Evolutionary conservation across 148 eudicot species (phyloP), one percentile per base, ranked within the genome.

Genomic region (Chenopodium quinoa): DNA sequence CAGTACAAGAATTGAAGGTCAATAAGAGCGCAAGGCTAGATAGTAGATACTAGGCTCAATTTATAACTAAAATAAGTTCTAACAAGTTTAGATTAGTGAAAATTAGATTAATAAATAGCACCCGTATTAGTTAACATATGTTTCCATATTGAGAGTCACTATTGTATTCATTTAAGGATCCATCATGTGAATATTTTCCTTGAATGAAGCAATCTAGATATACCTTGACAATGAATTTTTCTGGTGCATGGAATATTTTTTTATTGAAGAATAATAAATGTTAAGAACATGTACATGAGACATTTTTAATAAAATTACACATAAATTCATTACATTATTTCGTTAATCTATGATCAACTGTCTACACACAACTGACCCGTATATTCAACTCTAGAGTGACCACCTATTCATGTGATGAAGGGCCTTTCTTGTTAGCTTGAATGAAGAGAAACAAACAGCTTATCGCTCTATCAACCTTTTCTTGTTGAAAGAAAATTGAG

Each of bases 401-500:
- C 5, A 13, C 3, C 5, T 56, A 56, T 3, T 56, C 62, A 2
- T 56, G 62, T 56, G 3, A 50, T 10, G 62, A 56, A 13, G 62
- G n/a, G 4, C 17, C 17, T 14, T 56, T 14, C 62, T 56, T 2
- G 62, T 56, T 16, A 56, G 62, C 22, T 56, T 56, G 27, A 62
- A 10, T 62, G 66, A 22, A 62, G 25, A 22, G 37, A 67, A 67
- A 67, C 6, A 67, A 40, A 40, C 44, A 40, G 44, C 44, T 40
- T 6, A 40, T 40, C 0, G 8, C 44, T 56, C 20, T 22, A 56
- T 75, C 44, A 78, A 78, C 66, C 48, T 77, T 75, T 75, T 10
- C 67, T 71, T 9, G 64, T 2, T n/a, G 82, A 81, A 34, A 47
- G 79, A 54, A 82, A 54, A 27, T 65, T 32, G 54, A 85, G 47